Evolutionary conservation across 169 alveolate species (phyloP).

Genomic region (Eimeria tenella): DNA sequence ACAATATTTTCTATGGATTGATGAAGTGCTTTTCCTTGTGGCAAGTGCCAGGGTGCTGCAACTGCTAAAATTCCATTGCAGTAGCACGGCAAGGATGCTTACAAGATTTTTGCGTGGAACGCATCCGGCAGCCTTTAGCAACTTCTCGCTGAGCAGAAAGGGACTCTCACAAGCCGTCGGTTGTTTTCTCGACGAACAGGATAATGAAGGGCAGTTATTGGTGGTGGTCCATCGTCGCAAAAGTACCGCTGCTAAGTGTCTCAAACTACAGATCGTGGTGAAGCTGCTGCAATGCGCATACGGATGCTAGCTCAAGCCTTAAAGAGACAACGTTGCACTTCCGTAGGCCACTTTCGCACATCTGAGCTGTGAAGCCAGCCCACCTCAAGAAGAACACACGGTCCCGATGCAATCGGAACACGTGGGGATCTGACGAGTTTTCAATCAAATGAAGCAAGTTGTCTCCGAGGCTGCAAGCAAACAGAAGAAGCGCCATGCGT

Average conservation of each 20-base stretch:
- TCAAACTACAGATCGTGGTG: too few relatives aligned
- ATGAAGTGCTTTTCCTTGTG: not conserved
- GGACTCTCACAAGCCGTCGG: not conserved
- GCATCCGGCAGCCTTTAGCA: constrained; percentile 88
- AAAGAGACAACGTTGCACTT: too few relatives aligned
- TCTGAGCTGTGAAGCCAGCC: not conserved
- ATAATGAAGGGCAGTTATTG: too few relatives aligned
- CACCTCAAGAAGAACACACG: constrained; percentile 91
- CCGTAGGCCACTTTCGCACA: too few relatives aligned
- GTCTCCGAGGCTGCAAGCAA: constrained; percentile 86
- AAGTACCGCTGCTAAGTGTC: too few relatives aligned
- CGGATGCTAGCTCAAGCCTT: too few relatives aligned
- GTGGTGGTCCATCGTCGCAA: too few relatives aligned
- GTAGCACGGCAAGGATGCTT: not conserved
- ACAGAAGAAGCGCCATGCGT: not conserved
- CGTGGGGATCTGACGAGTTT: constrained; percentile 90
- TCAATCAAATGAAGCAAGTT: constrained; percentile 91
- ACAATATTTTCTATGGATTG: not conserved
- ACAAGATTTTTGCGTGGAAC: constrained; percentile 90
- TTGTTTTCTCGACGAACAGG: too few relatives aligned
- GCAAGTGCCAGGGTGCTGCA: constrained; percentile 79
- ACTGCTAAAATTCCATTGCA: not conserved
- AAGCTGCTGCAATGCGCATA: too few relatives aligned
- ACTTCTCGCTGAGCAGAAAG: constrained; percentile 80
- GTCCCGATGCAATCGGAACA: constrained; percentile 91